Evolutionary conservation across 306 rosid species (phyloP).

Genomic region (Arachis stenosperma): DNA sequence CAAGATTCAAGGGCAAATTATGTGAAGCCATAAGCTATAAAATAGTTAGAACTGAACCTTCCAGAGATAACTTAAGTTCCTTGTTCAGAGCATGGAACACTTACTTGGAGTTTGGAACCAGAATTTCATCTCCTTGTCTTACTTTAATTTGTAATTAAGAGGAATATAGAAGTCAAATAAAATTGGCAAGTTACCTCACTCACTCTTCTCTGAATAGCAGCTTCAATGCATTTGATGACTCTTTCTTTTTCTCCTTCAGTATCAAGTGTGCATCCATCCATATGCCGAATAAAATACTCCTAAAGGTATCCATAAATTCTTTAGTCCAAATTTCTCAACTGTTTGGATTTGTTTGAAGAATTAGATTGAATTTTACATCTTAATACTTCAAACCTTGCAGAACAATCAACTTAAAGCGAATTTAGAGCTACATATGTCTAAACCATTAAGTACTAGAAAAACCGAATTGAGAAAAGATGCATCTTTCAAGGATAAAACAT

Average conservation of each 20-base stretch:
- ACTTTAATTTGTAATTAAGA: conserved; percentile 10
- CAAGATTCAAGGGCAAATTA: not conserved
- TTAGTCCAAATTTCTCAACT: conserved; percentile 26
- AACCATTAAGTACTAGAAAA: conserved; percentile 4
- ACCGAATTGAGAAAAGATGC: conserved; percentile 9
- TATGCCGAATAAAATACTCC: conserved; percentile 82
- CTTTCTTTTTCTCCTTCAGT: conserved; percentile 87
- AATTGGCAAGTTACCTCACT: conserved; percentile 66
- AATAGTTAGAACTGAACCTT: not conserved
- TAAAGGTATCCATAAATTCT: conserved; percentile 38
- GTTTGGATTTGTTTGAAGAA: conserved; percentile 16
- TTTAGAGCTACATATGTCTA: not conserved
- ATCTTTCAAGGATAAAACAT: conserved; percentile 24
- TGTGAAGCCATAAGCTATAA: not conserved
- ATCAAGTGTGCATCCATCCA: conserved; percentile 93
- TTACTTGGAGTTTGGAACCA: conserved; percentile 6
- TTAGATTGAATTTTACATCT: not conserved
- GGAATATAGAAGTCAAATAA: conserved; percentile 15
- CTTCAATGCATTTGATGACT: conserved; percentile 85
- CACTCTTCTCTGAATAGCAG: conserved; percentile 89
- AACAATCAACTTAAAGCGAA: conserved; percentile 15
- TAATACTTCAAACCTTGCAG: conserved; percentile 12
- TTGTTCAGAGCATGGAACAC: conserved; percentile 6
- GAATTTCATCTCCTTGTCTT: not conserved
- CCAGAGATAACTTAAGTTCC: conserved; percentile 3